Evolutionary conservation across 2,329 filamentous ascomycete genomes (phyloP), one percentile per base, ranked within the genome.

Genomic region (Sporothrix brunneoviolacea): DNA sequence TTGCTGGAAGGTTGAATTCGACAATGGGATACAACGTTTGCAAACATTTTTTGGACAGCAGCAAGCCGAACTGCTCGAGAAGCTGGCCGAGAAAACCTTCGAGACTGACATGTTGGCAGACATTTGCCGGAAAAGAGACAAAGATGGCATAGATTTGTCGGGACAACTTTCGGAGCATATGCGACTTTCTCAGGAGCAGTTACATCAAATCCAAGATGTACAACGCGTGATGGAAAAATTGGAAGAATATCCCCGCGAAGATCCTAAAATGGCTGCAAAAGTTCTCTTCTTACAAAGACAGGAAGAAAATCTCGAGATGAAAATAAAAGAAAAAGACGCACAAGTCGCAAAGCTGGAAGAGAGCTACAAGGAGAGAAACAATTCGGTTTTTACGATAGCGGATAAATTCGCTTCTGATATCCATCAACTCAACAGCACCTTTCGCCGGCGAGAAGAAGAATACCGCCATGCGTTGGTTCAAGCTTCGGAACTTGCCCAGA

Each of bases 311-410:
- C 43, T 54, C 10, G 43, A 49, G 6, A 1, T 39, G 2, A 44
- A 58, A 3, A 9, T 56, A 3, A 50, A 35, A 19, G 49, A 54
- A 1, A 53, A 54, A 21, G 46, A 43, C 5, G n/a, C 19, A 0
- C 41, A 41, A 8, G 46, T 56, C 5, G 13, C 33, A 2, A 24
- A 30, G 9, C 44, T 60, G 7, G 50, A 57, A 41, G 49, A 51
- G n/a, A 35, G 30, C 1, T 27, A 46, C 18, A 49, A 48, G 18
- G 30, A 55, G 12, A 48, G 50, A 13, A 46, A 50, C 1, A 38
- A 32, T 2, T 10, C 32, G 1, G 19, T 48, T 2, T 3, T 48
- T 3, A 24, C 28, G 2, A 41, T 51, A 8, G 18, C 32, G 2
- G 44, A 50, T 0, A 44, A 27, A n/a, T 53, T 57, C 18, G 39